Conservation (phyloP, 2,329 filamentous ascomycete species). For the Tolypocladium tropicale region DNA sequence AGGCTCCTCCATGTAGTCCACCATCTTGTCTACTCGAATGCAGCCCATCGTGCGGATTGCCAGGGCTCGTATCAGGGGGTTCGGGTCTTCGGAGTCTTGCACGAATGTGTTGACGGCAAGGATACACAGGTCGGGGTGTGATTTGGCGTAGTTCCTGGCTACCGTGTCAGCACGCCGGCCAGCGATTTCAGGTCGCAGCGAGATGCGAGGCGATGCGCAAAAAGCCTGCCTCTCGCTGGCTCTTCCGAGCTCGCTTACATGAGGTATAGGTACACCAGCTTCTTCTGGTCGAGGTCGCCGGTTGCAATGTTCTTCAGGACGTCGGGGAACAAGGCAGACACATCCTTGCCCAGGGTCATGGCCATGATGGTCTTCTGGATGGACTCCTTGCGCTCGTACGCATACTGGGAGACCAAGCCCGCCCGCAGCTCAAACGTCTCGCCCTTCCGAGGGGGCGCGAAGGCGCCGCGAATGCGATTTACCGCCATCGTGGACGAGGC, state of each 20-base stretch:
- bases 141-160: constrained; percentile 97
- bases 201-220: neutral
- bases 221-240: neutral
- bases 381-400: constrained; percentile 96
- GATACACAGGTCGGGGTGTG: constrained; percentile 95
- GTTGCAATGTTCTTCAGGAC: constrained; percentile 99
- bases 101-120: constrained; percentile 98
- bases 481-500: constrained; percentile 62
- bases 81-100: constrained; percentile 97
- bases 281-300: constrained; percentile 91
- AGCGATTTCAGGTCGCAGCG: no score
- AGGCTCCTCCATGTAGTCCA: constrained; percentile 99
- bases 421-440: constrained; percentile 97
- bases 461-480: constrained; percentile 89
- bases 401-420: constrained; percentile 95
- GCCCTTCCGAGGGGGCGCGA: constrained; percentile 86
- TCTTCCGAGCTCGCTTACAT: constrained; percentile 54
- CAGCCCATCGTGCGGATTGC: constrained; percentile 98
- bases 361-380: constrained; percentile 99
- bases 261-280: constrained; percentile 94
- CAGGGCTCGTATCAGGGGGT: constrained; percentile 86
- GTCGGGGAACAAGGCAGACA: constrained; percentile 92
- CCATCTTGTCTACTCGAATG: constrained; percentile 97
- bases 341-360: constrained; percentile 98
- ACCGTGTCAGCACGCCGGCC: constrained; percentile 1